phyloP scores from a whole-genome alignment of 331 rosid species.

The Cucumis variabilis region DNA sequence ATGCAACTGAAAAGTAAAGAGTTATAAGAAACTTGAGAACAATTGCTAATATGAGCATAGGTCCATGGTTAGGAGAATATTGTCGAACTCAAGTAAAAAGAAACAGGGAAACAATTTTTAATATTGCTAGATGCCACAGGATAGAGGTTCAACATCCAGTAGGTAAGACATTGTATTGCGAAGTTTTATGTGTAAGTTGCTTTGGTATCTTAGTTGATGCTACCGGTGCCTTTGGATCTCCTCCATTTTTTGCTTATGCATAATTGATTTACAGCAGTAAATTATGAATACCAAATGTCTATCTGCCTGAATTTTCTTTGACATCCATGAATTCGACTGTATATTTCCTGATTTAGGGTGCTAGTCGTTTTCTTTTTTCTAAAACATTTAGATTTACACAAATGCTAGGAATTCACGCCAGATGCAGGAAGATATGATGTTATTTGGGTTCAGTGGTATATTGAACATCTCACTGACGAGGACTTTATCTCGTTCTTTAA shows the following conservation, averaged over 20 bases:
- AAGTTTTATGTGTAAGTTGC: background rate
- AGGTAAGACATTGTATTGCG: background rate
- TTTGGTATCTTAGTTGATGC: background rate
- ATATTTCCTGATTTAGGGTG: background rate
- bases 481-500: slow-evolving; percentile 86
- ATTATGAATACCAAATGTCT: background rate
- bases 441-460: slow-evolving; percentile 98
- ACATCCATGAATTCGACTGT: background rate
- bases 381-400: background rate
- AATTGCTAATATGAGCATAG: background rate
- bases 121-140: background rate
- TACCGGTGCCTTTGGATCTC: background rate
- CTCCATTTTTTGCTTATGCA: background rate
- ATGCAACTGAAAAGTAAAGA: background rate
- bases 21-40: background rate
- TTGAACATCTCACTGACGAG: slow-evolving; percentile 95
- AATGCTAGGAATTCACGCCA: slow-evolving; percentile 83
- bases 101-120: background rate
- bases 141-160: background rate
- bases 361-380: background rate
- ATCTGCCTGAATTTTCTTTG: background rate
- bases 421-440: slow-evolving; percentile 83
- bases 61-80: background rate
- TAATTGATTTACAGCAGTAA: background rate
- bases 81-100: no score